Evolutionary conservation across 2,329 filamentous ascomycete genomes (phyloP).

Genomic region (Corynespora cassiicola): DNA sequence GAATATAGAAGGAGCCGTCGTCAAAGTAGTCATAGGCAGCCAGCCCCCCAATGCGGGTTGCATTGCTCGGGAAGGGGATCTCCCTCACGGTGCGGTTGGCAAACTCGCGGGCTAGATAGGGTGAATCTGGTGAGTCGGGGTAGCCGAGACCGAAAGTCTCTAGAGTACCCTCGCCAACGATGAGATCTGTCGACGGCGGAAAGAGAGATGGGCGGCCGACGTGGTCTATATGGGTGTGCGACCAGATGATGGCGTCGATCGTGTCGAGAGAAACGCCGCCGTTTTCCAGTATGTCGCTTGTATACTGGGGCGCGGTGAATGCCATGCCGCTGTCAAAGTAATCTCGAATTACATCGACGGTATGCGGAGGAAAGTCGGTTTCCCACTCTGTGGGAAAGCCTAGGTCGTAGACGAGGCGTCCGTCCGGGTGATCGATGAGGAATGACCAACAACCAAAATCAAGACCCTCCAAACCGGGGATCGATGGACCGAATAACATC

Average conservation of each 20-base stretch:
- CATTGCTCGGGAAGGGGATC: too few relatives aligned
- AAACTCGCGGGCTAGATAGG: constrained; percentile 29
- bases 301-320: too few relatives aligned
- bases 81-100: constrained; percentile 20
- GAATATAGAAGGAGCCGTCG: constrained; percentile 63
- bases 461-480: too few relatives aligned
- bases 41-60: constrained; percentile 50
- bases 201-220: constrained; percentile 59
- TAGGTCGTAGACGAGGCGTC: constrained; percentile 55
- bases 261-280: constrained; percentile 34
- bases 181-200: constrained; percentile 52
- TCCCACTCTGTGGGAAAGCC: constrained; percentile 55
- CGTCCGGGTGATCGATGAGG: constrained; percentile 54
- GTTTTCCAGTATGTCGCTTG: too few relatives aligned
- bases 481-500: too few relatives aligned
- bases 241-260: constrained; percentile 50
- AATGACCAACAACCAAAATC: too few relatives aligned
- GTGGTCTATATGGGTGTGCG: constrained; percentile 59
- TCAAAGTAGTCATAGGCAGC: constrained; percentile 61
- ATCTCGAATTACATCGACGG: constrained; percentile 39
- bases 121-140: constrained; percentile 40
- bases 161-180: constrained; percentile 62
- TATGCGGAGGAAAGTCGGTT: constrained; percentile 28
- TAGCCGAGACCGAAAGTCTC: constrained; percentile 55
- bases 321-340: constrained; percentile 51